Base-by-base conservation (phyloP, 306 rosid species). In the Nissolia schottii region DNA sequence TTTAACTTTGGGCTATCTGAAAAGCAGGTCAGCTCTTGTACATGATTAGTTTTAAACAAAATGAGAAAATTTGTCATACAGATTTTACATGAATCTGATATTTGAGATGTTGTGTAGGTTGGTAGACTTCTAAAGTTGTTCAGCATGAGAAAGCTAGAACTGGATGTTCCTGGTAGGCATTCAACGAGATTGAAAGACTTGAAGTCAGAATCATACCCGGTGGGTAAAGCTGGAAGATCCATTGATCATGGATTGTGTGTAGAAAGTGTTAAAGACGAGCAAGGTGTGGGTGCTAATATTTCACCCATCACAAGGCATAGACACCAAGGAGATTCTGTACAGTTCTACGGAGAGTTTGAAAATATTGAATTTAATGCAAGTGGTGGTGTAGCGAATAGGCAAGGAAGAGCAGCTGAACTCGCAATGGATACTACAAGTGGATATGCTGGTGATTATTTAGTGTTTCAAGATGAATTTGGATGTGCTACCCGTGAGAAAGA, bases 1-100 rank as follows among this genome's bases (percentile, higher is more conserved):
- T 87, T 89, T 71, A 22, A 71, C 73, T 83, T 87, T 13, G 96
- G 96, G 71, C 82, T 89, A 40, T 89, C 92, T 37, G 79, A 70
- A 80, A 35, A 73, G 51, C 96, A 87, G 96, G 96, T 87, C 3
- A 45, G 84, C 50, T 51, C 68, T 74, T 77, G 48, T 64, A 50
- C 45, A 5, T 71, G 55, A n/a, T 73, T 67, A n/a, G 68, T 73
- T 58, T 63, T 23, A 3, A 37, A 58, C 35, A 46, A 16, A 59
- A 69, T 45, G 56, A 41, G 43, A 29, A 43, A 10, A 19, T 12
- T 32, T 37, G 37, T 67, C 16, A 54, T 51, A 7, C 49, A 32
- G 27, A 11, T 24, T 64, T 34, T 49, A 15, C 58, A 67, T 56
- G 27, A 54, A 67, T 67, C 23, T 57, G 19, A 10, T 71, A 55